These are phyloP conservation scores for Pelargonium fulgidum DNA, from an alignment of 441 rosid species.

Conservation along the genomic window DNA sequence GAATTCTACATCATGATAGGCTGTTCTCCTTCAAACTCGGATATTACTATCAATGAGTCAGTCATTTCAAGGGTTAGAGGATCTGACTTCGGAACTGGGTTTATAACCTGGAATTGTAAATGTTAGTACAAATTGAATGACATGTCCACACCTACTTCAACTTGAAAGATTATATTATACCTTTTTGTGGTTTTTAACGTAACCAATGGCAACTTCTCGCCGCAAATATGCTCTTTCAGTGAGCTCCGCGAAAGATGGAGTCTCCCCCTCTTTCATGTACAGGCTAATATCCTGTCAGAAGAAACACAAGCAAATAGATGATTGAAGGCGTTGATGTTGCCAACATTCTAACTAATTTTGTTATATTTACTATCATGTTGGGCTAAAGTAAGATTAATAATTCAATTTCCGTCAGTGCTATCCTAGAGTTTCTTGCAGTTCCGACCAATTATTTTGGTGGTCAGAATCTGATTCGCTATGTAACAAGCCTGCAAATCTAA, in stretches of 20 bases:
- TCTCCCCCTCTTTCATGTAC: slow-evolving; percentile 81
- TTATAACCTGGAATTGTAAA: slow-evolving; percentile 52
- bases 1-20: slow-evolving; percentile 29
- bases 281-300: slow-evolving; percentile 57
- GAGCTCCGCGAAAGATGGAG: slow-evolving; percentile 74
- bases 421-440: no score
- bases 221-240: slow-evolving; percentile 75
- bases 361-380: neutral
- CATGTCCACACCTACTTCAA: neutral
- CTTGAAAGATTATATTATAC: slow-evolving; percentile 25
- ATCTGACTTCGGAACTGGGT: slow-evolving; percentile 64
- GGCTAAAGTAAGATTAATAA: neutral
- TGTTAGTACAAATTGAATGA: neutral
- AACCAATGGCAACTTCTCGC: slow-evolving; percentile 85
- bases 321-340: neutral
- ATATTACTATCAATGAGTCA: slow-evolving; percentile 77
- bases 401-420: neutral
- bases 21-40: slow-evolving; percentile 89
- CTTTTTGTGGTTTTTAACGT: slow-evolving; percentile 63
- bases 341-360: neutral
- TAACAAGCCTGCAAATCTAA: no score
- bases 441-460: neutral
- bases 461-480: neutral
- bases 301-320: slow-evolving; percentile 8
- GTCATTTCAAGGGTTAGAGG: slow-evolving; percentile 47